Conservation (phyloP, 495 filamentous ascomycete genomes). For the Tuber microsphaerosporum region DNA sequence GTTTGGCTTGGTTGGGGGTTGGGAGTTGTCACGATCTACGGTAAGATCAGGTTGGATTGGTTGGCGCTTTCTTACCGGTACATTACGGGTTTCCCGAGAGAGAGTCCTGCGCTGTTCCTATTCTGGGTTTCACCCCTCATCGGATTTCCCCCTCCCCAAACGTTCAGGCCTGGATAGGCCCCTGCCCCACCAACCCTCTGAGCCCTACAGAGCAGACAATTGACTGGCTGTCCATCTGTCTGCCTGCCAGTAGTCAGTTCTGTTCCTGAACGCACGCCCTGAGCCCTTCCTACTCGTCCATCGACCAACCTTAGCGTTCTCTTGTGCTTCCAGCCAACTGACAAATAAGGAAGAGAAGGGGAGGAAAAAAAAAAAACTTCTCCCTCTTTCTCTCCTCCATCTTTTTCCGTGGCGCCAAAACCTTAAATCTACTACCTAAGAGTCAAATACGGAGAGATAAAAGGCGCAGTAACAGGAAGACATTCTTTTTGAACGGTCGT, state of each 20-base stretch:
- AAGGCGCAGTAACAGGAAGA: neutral
- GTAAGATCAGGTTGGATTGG: conserved; percentile 15
- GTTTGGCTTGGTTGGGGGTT: neutral
- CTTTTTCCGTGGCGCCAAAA: neutral
- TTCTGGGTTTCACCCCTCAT: conserved; percentile 32
- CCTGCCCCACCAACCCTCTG: conserved; percentile 33
- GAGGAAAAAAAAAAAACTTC: neutral
- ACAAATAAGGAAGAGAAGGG: neutral
- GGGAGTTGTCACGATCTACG: neutral
- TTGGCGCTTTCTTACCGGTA: conserved; percentile 17
- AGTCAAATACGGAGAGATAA: neutral
- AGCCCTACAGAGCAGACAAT: conserved; percentile 26
- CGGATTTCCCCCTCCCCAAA: conserved; percentile 24
- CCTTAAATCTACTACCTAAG: neutral
- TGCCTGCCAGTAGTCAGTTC: neutral
- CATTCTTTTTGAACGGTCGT: neutral
- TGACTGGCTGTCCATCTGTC: conserved; percentile 12
- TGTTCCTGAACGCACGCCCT: neutral
- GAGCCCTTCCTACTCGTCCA: conserved; percentile 1
- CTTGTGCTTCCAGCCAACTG: conserved; percentile 1
- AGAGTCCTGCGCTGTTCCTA: conserved; percentile 15
- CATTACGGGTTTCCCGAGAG: neutral
- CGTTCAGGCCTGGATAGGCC: conserved; percentile 32
- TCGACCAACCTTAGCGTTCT: neutral
- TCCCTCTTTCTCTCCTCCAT: neutral